phyloP scores from a whole-genome alignment of 1,284 basidiomycete genomes.

The Ustilago sp. region DNA sequence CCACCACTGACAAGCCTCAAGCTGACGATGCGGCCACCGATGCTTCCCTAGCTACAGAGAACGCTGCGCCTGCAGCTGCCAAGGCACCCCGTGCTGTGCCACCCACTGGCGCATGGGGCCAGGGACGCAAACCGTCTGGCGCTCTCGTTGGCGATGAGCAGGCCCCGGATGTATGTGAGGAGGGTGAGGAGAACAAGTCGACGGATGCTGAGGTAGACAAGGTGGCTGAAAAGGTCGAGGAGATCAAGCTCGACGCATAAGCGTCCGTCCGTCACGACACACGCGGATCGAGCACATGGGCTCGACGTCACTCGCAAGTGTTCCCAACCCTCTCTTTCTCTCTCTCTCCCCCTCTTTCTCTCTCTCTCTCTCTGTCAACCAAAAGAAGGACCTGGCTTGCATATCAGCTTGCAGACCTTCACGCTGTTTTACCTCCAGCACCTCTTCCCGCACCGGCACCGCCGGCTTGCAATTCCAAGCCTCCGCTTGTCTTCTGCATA shows the following conservation, averaged over 20 bases:
- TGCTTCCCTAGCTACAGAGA: slow-evolving; percentile 26
- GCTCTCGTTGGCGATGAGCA: slow-evolving; percentile 47
- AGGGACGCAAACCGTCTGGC: slow-evolving; percentile 59
- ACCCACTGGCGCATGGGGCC: slow-evolving; percentile 60
- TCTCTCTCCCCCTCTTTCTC: not conserved
- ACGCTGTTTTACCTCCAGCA: slow-evolving; percentile 17
- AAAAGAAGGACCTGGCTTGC: slow-evolving; percentile 32
- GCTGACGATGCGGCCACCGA: slow-evolving; percentile 10
- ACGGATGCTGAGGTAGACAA: slow-evolving; percentile 41
- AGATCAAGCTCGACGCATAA: slow-evolving; percentile 47
- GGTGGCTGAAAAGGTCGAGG: slow-evolving; percentile 42
- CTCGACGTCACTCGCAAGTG: not conserved
- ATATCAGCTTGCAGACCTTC: slow-evolving; percentile 19
- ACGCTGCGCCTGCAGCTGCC: slow-evolving; percentile 22
- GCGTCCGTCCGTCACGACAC: not conserved
- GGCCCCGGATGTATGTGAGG: slow-evolving; percentile 9
- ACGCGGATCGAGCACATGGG: not conserved
- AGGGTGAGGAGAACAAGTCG: slow-evolving; percentile 15
- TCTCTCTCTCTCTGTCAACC: not conserved
- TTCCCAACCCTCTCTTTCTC: not conserved
- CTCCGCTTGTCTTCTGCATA: slow-evolving; percentile 28
- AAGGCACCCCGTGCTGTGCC: slow-evolving; percentile 40
- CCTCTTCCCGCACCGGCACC: slow-evolving; percentile 8
- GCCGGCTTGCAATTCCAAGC: not conserved
- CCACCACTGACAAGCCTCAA: slow-evolving; percentile 12